Conservation (phyloP, 2,329 filamentous ascomycete species). For the Davidsoniella virescens region DNA sequence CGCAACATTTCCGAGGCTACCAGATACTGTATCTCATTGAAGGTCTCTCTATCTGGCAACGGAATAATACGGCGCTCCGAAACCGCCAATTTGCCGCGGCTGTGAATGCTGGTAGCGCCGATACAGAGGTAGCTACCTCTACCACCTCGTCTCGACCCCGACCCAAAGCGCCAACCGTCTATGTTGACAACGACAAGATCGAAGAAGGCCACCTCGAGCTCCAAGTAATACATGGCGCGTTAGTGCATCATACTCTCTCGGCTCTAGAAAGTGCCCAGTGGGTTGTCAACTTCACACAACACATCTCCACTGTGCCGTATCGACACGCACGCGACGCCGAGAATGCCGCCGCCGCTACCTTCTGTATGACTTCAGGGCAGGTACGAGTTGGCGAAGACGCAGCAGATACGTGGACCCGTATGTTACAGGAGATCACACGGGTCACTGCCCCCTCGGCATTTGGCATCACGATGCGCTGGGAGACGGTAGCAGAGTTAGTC, state of each 20-base stretch:
- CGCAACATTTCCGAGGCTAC: slow-evolving; percentile 33
- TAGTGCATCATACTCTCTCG: slow-evolving; percentile 52
- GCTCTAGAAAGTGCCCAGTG: slow-evolving; percentile 52
- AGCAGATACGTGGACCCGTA: slow-evolving; percentile 52
- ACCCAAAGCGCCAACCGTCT: slow-evolving; percentile 18
- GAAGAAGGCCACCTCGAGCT: slow-evolving; percentile 56
- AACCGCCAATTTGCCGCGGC: slow-evolving; percentile 53
- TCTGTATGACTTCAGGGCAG: slow-evolving; percentile 68
- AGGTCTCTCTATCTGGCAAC: slow-evolving; percentile 48
- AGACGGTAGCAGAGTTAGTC: slow-evolving; percentile 40
- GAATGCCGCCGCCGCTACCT: slow-evolving; percentile 38
- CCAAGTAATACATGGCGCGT: slow-evolving; percentile 48
- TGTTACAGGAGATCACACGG: slow-evolving; percentile 60
- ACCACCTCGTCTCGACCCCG: slow-evolving; percentile 19
- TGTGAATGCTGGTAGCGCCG: slow-evolving; percentile 25
- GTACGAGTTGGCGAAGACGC: slow-evolving; percentile 51
- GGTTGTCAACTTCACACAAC: slow-evolving; percentile 59
- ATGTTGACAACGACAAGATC: slow-evolving; percentile 47
- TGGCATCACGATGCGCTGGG: slow-evolving; percentile 47
- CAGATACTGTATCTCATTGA: slow-evolving; percentile 57
- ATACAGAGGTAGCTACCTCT: slow-evolving; percentile 17
- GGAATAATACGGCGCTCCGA: slow-evolving; percentile 49
- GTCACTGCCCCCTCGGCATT: slow-evolving; percentile 58
- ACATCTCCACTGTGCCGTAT: slow-evolving; percentile 63
- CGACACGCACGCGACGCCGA: slow-evolving; percentile 35